These are phyloP conservation scores for Coemansia sp. DNA, from an alignment of 192 early-diverging fungal species.

Conservation along the genomic window DNA sequence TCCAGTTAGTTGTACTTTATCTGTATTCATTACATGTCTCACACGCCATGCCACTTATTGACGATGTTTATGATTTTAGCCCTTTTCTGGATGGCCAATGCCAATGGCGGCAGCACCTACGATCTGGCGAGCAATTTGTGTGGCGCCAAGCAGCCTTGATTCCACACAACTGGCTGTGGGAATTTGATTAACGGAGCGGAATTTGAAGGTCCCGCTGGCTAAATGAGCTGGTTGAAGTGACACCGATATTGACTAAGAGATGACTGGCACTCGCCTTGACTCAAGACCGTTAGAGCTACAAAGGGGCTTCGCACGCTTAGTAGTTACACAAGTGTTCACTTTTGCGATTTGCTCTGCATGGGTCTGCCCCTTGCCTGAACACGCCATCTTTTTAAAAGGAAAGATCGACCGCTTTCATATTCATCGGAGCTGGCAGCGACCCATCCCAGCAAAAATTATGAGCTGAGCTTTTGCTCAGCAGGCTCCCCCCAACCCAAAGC, in stretches of 20 bases:
- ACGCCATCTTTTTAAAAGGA: conserved; percentile 4
- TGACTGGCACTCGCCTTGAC: too few species aligned
- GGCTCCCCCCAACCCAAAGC: not conserved
- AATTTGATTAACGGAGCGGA: too few species aligned
- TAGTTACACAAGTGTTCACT: not conserved
- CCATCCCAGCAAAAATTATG: not conserved
- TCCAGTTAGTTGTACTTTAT: not conserved
- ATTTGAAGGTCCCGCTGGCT: too few species aligned
- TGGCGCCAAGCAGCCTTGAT: not conserved
- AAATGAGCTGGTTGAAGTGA: too few species aligned
- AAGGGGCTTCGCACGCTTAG: too few species aligned
- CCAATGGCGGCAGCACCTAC: too few species aligned
- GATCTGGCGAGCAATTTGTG: not conserved
- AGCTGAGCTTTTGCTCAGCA: conserved; percentile 8
- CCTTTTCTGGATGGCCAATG: too few species aligned
- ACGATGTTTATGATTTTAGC: not conserved
- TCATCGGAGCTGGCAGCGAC: not conserved
- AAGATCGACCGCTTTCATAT: not conserved
- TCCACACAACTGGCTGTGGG: too few species aligned
- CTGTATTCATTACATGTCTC: not conserved
- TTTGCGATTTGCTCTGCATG: not conserved
- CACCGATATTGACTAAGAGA: too few species aligned
- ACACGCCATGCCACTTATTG: not conserved
- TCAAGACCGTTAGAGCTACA: not conserved
- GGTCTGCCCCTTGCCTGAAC: conserved; percentile 1